Evolutionary conservation across 202 grass and related monocot species (phyloP), one percentile per base, ranked within the genome.

Genomic region (Setaria italica): DNA sequence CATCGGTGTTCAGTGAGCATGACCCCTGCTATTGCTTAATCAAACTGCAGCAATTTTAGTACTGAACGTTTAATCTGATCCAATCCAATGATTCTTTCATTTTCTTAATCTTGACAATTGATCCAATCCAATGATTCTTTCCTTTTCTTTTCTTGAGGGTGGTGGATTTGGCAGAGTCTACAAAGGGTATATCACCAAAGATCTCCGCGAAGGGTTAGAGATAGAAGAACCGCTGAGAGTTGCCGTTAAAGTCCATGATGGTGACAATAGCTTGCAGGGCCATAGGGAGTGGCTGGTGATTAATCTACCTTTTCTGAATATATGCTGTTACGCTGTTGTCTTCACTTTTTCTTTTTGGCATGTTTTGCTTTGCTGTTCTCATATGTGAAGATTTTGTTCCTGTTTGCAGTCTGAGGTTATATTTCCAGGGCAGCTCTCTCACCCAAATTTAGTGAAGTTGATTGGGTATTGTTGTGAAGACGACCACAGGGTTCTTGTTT

Each of bases 361-460:
- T 80, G 47, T 6, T 85, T 79, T 30, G 12, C 39, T 73, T 77
- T 72, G 3, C 35, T 72, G 20, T 60, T 84, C 21, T 90, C 42
- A 60, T 12, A 83, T 82, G 47, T 78, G 13, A 84, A 75, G 2
- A 57, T 86, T 25, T 46, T 57, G 56, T 11, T 49, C 58, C 37
- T 82, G 49, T 68, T 35, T 92, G 66, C 72, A 99, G 91, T 91
- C 93, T 72, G 90, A 99, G 76, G 96, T 99, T 79, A 90, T 94
- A 89, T 99, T 99, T 77, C 93, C 96, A 29, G 96, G 96, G 68
- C 86, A 99, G 25, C 96, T 99, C 62, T 99, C 96, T 34, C 93
- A 99, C 85, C 91, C 96, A 21, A 94, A 99, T 92, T 84, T 99
- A 85, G 93, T 99, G 85, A 99, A 96, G 72, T 91, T 99, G 82